A percentile compares a stretch with the other conserved stretches of the same genome.
Evolutionary conservation across 768 basidiomycete species (phyloP).

Genomic region (Ramaria rubella): DNA sequence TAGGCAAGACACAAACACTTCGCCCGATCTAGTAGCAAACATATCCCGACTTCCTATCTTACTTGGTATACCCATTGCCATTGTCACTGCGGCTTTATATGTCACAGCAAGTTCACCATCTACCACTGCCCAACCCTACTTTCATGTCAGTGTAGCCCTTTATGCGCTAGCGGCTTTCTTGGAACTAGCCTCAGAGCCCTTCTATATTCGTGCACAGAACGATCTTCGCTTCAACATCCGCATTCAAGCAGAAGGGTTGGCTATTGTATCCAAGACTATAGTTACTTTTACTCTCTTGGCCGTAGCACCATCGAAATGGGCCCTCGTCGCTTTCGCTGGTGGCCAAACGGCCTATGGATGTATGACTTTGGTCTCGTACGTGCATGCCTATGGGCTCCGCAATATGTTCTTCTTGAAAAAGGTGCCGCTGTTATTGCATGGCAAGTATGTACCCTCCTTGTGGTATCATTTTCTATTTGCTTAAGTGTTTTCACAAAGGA

Average conservation of each 20-base stretch:
- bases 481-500: background rate
- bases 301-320: slow-evolving; percentile 40
- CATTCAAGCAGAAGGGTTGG: slow-evolving; percentile 81
- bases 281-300: slow-evolving; percentile 63
- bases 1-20: background rate
- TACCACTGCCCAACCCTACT: slow-evolving; percentile 57
- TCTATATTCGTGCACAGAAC: slow-evolving; percentile 69
- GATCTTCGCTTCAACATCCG: slow-evolving; percentile 63
- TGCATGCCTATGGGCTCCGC: slow-evolving; percentile 33
- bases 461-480: background rate
- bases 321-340: slow-evolving; percentile 76
- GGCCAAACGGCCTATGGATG: slow-evolving; percentile 77
- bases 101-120: slow-evolving; percentile 42
- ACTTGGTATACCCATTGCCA: slow-evolving; percentile 61
- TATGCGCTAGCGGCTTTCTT: slow-evolving; percentile 70
- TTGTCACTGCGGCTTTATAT: slow-evolving; percentile 49
- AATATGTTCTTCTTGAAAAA: slow-evolving; percentile 29
- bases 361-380: slow-evolving; percentile 51
- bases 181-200: slow-evolving; percentile 80
- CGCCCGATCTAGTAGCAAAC: slow-evolving; percentile 32
- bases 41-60: slow-evolving; percentile 59
- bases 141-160: slow-evolving; percentile 51
- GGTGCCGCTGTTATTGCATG: slow-evolving; percentile 18
- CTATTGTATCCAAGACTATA: slow-evolving; percentile 67
- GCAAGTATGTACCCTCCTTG: slow-evolving; percentile 19